Conservation (phyloP, 2,329 filamentous ascomycete genomes). For the Fusarium tupiense region DNA sequence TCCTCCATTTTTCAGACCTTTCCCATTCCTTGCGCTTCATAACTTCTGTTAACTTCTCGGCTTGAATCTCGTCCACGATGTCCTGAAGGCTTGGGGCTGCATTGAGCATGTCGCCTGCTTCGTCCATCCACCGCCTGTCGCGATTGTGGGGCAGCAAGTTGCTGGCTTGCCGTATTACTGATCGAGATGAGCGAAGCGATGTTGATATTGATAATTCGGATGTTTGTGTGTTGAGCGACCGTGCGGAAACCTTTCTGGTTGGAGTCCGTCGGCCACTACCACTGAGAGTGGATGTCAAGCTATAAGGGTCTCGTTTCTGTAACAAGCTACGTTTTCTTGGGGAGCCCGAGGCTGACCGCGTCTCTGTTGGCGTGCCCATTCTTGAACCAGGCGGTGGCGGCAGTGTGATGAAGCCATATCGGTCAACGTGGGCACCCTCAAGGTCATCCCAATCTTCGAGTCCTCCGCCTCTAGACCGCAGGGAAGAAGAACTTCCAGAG, state of each 20-base stretch:
- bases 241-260: constrained; percentile 65
- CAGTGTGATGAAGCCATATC: constrained; percentile 72
- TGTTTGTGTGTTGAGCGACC: constrained; percentile 67
- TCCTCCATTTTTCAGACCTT: constrained; percentile 73
- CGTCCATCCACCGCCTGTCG: constrained; percentile 69
- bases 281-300: constrained; percentile 53
- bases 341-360: constrained; percentile 55
- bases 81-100: constrained; percentile 66
- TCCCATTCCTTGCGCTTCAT: constrained; percentile 71
- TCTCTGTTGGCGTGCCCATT: constrained; percentile 53
- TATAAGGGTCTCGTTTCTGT: constrained; percentile 48
- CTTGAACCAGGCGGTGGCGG: constrained; percentile 56
- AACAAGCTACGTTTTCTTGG: constrained; percentile 58
- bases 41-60: constrained; percentile 62
- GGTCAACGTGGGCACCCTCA: constrained; percentile 68
- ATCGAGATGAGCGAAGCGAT: constrained; percentile 64
- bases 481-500: constrained; percentile 57
- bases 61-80: constrained; percentile 64
- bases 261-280: constrained; percentile 55
- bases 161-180: constrained; percentile 65
- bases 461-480: constrained; percentile 59
- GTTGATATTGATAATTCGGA: constrained; percentile 60
- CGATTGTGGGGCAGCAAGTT: constrained; percentile 70
- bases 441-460: constrained; percentile 76
- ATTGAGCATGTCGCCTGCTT: constrained; percentile 74